Evolutionary conservation across 805 yeast species (phyloP), one percentile per base, ranked within the genome.

Genomic region (Saccharomycopsis sp.): DNA sequence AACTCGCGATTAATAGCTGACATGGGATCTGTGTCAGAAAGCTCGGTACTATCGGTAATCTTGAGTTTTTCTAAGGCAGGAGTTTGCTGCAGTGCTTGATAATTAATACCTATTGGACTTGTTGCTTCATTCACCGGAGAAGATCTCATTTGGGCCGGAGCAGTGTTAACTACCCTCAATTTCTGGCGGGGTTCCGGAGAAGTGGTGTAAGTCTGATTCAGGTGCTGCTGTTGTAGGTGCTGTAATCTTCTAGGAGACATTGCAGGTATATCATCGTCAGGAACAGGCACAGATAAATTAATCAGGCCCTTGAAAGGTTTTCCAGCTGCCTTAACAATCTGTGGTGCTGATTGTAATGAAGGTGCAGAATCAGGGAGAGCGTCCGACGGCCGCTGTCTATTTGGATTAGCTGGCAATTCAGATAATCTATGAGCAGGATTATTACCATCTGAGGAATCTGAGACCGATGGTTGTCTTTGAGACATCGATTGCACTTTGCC

Each of bases 191-290:
- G n/a, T n/a, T n/a, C n/a, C n/a, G n/a, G n/a, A n/a, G n/a, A n/a
- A n/a, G n/a, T n/a, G n/a, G n/a, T n/a, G 7, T 3, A 17, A 44
- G 22, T 7, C 12, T 44, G 19, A 17, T 44, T n/a, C 20, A 3
- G 9, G 19, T 44, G 49, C 19, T 17, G 49, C 22, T 44, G 19
- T 19, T 44, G 49, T 17, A 44, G 12, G 22, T 44, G 22, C 22
- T 44, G 49, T 17, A 44, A 44, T 44, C 49, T 44, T 44, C 49
- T 44, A 17, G 49, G 49, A 17, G 49, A 44, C 49, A 44, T 44
- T 44, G 49, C 22, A 3, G 49, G 49, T 5, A 44, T 44, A 3
- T 44, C 49, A 44, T 19, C 49, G 22, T 44, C 22, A 17, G 49
- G 22, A 12, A 17, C 49, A 44, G 49, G 49, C 19, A 44, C 49